Evolutionary conservation across 805 yeast genomes (phyloP), one percentile per base, ranked within the genome.

Genomic region (Candida ficus): DNA sequence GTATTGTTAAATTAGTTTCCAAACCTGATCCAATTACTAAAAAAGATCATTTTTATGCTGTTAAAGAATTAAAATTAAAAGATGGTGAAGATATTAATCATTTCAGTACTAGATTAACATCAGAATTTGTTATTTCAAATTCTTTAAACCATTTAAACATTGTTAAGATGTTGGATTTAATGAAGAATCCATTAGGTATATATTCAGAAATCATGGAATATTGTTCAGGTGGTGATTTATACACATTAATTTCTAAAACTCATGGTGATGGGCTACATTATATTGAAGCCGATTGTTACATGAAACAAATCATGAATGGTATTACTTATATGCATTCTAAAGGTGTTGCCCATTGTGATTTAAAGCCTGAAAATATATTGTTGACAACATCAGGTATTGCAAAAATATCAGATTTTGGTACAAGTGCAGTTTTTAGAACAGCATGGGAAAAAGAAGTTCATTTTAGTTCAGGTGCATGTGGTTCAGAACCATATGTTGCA

Each of bases 51-150:
- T 67, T 96, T 95, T 36, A 93, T 87, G 99, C 74, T 83, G 55
- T 73, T 83, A 58, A 93, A 87, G 99, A 93, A 63, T 89, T 93
- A 95, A 89, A 84, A 64, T 85, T 87, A 56, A 89, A 87, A 57
- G 98, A 91, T 53, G 96, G 89, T 61, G 91, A 89, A 58, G 96
- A 97, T 1, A 95, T 90, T 63, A 77, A 96, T 56, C 98, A 93
- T 63, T 96, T 93, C 20, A 70, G 91, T 52, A 98, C 96, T 38
- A 75, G 97, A 17, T 78, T 88, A 41, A 82, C 95, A 12, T 83
- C 95, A 8, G 98, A 93, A 58, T 90, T 91, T 67, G 86, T 93
- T 58, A 85, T 90, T 35, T 80, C 95, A 1, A 80, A 80, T 29
- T 82, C 86, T 23, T 69, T 83, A 57, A 83, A 78, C 48, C 93